Base-by-base conservation (phyloP, 2,329 filamentous ascomycete species). In the Venturia asperata region DNA sequence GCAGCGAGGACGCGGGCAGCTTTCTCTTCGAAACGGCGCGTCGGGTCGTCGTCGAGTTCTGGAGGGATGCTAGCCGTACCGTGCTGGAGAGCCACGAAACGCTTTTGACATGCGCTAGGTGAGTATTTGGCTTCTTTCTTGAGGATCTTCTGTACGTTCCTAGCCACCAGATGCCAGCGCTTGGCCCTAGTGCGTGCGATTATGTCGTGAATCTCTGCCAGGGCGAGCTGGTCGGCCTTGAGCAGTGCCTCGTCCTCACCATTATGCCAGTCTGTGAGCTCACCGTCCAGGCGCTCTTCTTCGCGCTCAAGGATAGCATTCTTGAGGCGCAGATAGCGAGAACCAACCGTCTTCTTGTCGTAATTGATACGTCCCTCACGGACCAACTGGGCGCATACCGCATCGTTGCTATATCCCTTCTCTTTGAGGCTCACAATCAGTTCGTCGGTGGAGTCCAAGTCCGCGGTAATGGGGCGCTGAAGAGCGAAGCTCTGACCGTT, bases 221-320 rank as follows among this genome's bases (percentile, higher is more conserved):
- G 74, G n/a, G 79, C 77, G 24, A 74, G 69, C 1, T 74, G 70
- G 64, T 77, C 73, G 17, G 78, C 76, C 62, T 76, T 70, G 11
- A 76, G 65, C 21, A 82, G 75, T n/a, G 73, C 70, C 24, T 77
- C 73, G 67, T 82, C 80, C 79, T 83, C 81, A 21, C 76, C 76
- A 15, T 75, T 72, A 62, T 79, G 75, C 81, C 81, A 83, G 68
- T 80, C 79, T 62, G 75, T 79, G 67, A 79, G 71, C 47, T 80
- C 77, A 62, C 79, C 76, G 58, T 79, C 74, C 0, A 83, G 73
- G 30, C 76, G 71, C 56, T 76, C 74, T 66, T 82, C 79, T n/a
- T 79, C 73, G 27, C 74, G 73, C 45, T 75, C 71, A 42, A 77
- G 75, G 56, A 80, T 72, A 1, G 74, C 76, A 45, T 75, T 73